Conservation (phyloP, 345 rosid species). For the Eucalyptus brandiana region DNA sequence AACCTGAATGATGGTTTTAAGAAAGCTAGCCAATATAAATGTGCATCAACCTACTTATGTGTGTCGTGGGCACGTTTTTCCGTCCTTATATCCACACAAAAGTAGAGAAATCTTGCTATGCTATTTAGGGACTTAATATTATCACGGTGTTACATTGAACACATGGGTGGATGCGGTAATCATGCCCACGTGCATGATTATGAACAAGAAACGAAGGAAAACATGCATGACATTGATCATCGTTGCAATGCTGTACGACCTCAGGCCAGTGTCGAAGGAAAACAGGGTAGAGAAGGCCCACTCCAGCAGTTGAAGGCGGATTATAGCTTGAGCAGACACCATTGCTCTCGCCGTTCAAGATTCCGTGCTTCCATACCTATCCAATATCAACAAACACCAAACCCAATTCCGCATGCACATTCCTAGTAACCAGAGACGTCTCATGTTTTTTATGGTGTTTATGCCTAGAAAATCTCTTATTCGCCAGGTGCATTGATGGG, state of each 20-base stretch:
- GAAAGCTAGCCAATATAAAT: background rate
- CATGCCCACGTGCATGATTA: background rate
- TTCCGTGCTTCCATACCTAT: background rate
- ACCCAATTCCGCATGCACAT: background rate
- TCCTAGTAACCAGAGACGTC: background rate
- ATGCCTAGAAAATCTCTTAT: background rate
- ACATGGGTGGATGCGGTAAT: background rate
- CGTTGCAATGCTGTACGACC: background rate
- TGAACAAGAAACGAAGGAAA: background rate
- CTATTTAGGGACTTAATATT: background rate
- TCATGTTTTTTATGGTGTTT: background rate
- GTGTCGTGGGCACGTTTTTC: background rate
- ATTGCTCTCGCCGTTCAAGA: background rate
- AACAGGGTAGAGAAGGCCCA: background rate
- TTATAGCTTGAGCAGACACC: background rate
- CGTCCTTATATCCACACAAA: background rate
- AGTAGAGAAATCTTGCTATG: background rate
- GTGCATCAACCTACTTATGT: background rate
- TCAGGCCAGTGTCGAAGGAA: background rate
- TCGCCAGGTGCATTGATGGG: background rate
- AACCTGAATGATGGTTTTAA: background rate
- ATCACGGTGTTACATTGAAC: background rate
- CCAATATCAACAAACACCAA: background rate
- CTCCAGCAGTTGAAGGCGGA: background rate
- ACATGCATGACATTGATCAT: background rate